Evolutionary conservation across 75 land plant genomes (phyloP).

Genomic region (Chamaecyparis obtusa): DNA sequence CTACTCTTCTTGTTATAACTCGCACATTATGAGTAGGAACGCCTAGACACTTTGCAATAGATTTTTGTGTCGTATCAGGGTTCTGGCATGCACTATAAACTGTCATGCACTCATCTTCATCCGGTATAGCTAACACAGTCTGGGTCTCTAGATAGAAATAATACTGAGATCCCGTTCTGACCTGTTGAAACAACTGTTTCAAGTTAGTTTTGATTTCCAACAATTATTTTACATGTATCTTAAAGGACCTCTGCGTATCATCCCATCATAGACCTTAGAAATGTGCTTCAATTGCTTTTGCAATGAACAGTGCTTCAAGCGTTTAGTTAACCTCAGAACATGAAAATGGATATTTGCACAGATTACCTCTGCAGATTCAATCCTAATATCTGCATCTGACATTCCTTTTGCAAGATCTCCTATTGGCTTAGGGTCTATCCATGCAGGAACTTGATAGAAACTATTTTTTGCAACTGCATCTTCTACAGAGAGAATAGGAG

Average conservation of each 20-base stretch:
- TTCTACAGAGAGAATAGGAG: conserved; percentile 75
- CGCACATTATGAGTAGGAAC: conserved; percentile 84
- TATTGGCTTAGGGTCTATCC: conserved; percentile 25
- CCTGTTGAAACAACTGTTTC: conserved; percentile 30
- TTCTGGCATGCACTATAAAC: conserved; percentile 75
- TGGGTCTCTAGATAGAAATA: conserved; percentile 92
- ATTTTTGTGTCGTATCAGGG: conserved; percentile 44
- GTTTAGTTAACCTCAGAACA: not conserved
- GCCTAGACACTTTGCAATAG: conserved; percentile 74
- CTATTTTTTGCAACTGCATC: conserved; percentile 70
- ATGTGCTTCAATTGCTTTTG: not conserved
- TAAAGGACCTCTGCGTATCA: not conserved
- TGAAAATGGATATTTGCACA: not conserved
- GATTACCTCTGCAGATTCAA: conserved; percentile 62
- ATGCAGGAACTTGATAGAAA: conserved; percentile 49
- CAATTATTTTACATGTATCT: not conserved
- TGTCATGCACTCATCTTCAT: conserved; percentile 86
- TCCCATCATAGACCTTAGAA: not conserved
- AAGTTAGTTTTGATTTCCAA: not conserved
- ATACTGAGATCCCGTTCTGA: conserved; percentile 75
- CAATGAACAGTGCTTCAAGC: not conserved
- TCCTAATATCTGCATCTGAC: conserved; percentile 64
- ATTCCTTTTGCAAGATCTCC: conserved; percentile 72
- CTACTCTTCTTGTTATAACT: conserved; percentile 90
- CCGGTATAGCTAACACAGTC: conserved; percentile 86